Base-by-base conservation (phyloP, 345 rosid genomes). In the Heritiera fomes region DNA sequence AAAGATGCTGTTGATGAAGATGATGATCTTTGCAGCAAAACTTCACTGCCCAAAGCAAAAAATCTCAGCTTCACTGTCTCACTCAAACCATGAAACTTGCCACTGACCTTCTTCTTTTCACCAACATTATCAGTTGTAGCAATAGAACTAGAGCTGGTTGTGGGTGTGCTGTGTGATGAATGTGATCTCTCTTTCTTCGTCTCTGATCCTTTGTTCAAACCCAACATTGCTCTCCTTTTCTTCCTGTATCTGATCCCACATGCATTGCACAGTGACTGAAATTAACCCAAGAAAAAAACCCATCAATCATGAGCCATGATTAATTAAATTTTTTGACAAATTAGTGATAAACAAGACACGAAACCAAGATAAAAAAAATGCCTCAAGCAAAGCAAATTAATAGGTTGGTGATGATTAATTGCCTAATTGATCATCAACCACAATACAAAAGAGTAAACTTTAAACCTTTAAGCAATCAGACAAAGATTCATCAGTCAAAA, bases 161-260 rank as follows among this genome's bases (percentile, higher is more conserved):
- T n/a, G 64, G 43, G 8, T 68, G 46, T 20, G 75, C 13, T 71
- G 18, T 52, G 59, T 49, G 67, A 62, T 10, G 60, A 67, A 10
- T 34, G 70, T 15, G 47, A 28, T 76, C 70, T 83, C 60, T 83
- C 85, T n/a, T 77, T 80, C 69, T 66, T 88, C 84, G 75, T 89
- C 40, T 61, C 78, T 14, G 71, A 38, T 68, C 20, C 45, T 73
- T 77, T 87, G 30, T 79, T 80, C 52, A 75, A 81, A 11, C 79
- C 71, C 78, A 79, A 58, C 38, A 82, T 75, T 30, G 72, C 79
- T 68, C 88, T 77, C 82, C 87, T 89, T 72, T 76, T 89, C 88
- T 93, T 93, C 78, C 94, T 87, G 81, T 86, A 83, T 59, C 92
- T 92, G 79, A 95, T 93, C 80, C 98, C 98, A 82, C 97, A 94